These are phyloP conservation scores for Takakia lepidozioides DNA, from an alignment of 225 moss, liverwort and hornwort genomes.

Conservation along the genomic window DNA sequence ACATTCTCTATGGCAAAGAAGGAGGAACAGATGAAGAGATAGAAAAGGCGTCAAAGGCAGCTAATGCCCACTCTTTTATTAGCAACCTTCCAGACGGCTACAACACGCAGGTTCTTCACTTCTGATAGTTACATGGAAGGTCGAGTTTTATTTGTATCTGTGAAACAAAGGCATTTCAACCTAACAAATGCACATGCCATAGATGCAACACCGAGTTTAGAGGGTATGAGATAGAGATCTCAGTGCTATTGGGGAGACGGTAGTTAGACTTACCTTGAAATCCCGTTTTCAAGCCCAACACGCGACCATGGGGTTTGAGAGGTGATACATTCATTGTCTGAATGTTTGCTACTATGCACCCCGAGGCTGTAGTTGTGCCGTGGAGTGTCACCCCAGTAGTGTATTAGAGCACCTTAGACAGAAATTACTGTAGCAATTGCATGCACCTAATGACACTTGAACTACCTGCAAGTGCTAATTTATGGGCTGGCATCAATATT, in stretches of 20 bases:
- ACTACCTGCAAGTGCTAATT: neutral
- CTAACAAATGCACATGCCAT: too few relatives aligned
- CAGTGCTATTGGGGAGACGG: neutral
- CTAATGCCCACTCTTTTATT: constrained; percentile 61
- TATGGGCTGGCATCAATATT: neutral
- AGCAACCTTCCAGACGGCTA: constrained; percentile 50
- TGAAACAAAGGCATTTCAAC: too few relatives aligned
- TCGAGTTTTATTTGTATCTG: too few relatives aligned
- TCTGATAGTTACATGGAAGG: neutral
- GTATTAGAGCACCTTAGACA: too few relatives aligned
- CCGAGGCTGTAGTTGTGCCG: too few relatives aligned
- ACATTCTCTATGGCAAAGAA: constrained; percentile 61
- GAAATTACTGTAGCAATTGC: too few relatives aligned
- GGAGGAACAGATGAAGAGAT: constrained; percentile 48
- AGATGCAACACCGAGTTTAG: too few relatives aligned
- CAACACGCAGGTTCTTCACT: constrained; percentile 40
- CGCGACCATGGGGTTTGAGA: too few relatives aligned
- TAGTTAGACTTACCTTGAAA: too few relatives aligned
- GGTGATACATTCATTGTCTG: too few relatives aligned
- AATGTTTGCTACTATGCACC: too few relatives aligned
- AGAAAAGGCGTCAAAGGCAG: constrained; percentile 43
- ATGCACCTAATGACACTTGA: neutral
- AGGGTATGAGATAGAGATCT: neutral
- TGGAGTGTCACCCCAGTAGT: too few relatives aligned
- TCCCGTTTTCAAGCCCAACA: neutral